These are phyloP conservation scores for Rugonectria rugulosa DNA, from an alignment of 2,329 filamentous ascomycete genomes.

Conservation along the genomic window DNA sequence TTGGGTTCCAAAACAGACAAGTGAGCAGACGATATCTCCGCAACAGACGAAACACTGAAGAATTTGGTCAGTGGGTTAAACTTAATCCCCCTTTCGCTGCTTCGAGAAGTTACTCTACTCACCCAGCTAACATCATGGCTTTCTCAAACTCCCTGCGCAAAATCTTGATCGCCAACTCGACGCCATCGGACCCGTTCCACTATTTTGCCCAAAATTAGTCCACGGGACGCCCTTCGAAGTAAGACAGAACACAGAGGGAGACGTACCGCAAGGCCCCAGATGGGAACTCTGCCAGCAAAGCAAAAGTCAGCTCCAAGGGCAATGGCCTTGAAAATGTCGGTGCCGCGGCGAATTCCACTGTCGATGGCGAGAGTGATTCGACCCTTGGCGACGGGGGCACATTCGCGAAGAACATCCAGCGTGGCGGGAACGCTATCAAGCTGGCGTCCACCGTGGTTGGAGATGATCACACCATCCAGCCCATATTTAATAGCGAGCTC, in stretches of 20 bases:
- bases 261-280: slow-evolving; percentile 46
- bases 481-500: slow-evolving; percentile 40
- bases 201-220: too few relatives aligned
- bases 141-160: slow-evolving; percentile 37
- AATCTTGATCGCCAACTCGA: slow-evolving; percentile 46
- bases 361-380: slow-evolving; percentile 63
- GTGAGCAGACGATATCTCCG: too few relatives aligned
- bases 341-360: slow-evolving; percentile 41
- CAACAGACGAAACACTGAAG: too few relatives aligned
- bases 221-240: too few relatives aligned
- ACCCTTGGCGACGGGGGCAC: slow-evolving; percentile 62
- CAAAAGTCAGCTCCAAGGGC: slow-evolving; percentile 39
- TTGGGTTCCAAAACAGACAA: too few relatives aligned
- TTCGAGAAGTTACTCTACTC: too few relatives aligned
- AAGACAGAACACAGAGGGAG: too few relatives aligned
- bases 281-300: slow-evolving; percentile 39
- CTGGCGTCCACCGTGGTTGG: slow-evolving; percentile 36
- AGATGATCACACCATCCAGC: slow-evolving; percentile 40
- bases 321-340: slow-evolving; percentile 44
- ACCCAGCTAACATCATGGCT: slow-evolving; percentile 35
- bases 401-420: slow-evolving; percentile 68
- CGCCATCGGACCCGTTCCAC: slow-evolving; percentile 41
- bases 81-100: too few relatives aligned
- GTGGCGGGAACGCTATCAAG: slow-evolving; percentile 57
- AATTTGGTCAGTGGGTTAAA: too few relatives aligned